phyloP scores from a whole-genome alignment of 106 monocot genomes.

The Acanthochlamys bracteata region DNA sequence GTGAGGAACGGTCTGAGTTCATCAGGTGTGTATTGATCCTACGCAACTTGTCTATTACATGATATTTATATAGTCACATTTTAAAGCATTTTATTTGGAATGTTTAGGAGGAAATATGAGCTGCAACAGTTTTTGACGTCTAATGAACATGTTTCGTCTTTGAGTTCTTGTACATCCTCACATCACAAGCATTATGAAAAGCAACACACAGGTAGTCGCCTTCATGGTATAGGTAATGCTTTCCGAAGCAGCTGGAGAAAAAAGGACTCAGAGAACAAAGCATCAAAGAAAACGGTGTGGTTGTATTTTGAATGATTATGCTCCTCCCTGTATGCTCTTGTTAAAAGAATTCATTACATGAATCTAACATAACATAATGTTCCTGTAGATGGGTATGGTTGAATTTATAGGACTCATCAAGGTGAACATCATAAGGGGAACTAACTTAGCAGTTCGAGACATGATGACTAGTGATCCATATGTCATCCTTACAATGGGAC shows the following conservation, averaged over 20 bases:
- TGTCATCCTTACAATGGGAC: slow-evolving; percentile 72
- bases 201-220: slow-evolving; percentile 38
- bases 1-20: slow-evolving; percentile 65
- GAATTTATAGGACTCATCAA: slow-evolving; percentile 90
- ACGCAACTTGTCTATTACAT: neutral
- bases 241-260: slow-evolving; percentile 77
- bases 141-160: slow-evolving; percentile 8
- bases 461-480: slow-evolving; percentile 88
- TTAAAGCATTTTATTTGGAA: slow-evolving; percentile 10
- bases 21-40: slow-evolving; percentile 36
- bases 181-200: slow-evolving; percentile 35
- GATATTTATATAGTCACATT: slow-evolving; percentile 4
- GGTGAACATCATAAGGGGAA: slow-evolving; percentile 77
- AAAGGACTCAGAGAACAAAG: slow-evolving; percentile 56
- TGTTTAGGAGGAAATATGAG: slow-evolving; percentile 86
- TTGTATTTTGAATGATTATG: slow-evolving; percentile 1
- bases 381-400: slow-evolving; percentile 75
- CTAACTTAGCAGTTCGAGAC: slow-evolving; percentile 78
- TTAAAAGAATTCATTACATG: neutral
- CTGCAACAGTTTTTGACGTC: slow-evolving; percentile 51
- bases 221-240: slow-evolving; percentile 36
- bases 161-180: neutral
- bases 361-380: neutral
- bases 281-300: slow-evolving; percentile 45
- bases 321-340: no score